Evolutionary conservation across 192 early-diverging fungal genomes (phyloP).

Genomic region (Phlyctochytrium arcticum): DNA sequence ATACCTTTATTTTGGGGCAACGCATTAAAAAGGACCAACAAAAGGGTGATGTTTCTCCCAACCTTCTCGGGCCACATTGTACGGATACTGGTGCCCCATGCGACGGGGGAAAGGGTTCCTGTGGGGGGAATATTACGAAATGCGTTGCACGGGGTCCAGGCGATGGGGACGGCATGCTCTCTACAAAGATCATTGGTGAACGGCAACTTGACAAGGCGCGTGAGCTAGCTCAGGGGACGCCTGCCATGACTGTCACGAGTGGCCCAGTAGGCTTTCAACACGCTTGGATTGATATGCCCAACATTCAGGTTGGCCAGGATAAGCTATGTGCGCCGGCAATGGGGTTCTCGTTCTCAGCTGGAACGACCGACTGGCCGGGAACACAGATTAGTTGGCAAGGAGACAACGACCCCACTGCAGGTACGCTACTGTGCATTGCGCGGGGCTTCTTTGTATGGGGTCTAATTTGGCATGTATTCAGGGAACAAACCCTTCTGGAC

Average conservation of each 20-base stretch:
- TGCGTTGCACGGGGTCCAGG: conserved; percentile 44
- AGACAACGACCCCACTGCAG: conserved; percentile 28
- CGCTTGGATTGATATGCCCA: conserved; percentile 39
- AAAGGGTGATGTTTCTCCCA: conserved; percentile 47
- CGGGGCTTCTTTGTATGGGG: too few relatives aligned
- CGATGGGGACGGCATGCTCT: conserved; percentile 22
- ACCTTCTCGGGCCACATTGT: conserved; percentile 32
- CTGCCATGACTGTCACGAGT: neutral
- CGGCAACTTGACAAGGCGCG: conserved; percentile 30
- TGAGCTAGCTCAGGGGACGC: conserved; percentile 1
- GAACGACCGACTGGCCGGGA: conserved; percentile 46
- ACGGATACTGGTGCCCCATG: conserved; percentile 39
- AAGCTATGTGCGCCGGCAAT: conserved; percentile 32
- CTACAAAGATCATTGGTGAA: conserved; percentile 41
- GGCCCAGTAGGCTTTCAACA: conserved; percentile 34
- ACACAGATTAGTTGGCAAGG: conserved; percentile 20
- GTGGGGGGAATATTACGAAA: conserved; percentile 31
- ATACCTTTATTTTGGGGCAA: neutral
- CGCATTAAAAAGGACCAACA: conserved; percentile 1
- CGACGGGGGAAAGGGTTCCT: conserved; percentile 37
- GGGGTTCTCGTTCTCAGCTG: conserved; percentile 51
- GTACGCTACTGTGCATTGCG: too few relatives aligned
- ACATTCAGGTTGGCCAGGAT: conserved; percentile 8
- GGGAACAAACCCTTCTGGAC: conserved; percentile 2
- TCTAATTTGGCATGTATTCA: too few relatives aligned